phyloP scores from a whole-genome alignment of 106 monocot genomes.

The Gastrodia elata region DNA sequence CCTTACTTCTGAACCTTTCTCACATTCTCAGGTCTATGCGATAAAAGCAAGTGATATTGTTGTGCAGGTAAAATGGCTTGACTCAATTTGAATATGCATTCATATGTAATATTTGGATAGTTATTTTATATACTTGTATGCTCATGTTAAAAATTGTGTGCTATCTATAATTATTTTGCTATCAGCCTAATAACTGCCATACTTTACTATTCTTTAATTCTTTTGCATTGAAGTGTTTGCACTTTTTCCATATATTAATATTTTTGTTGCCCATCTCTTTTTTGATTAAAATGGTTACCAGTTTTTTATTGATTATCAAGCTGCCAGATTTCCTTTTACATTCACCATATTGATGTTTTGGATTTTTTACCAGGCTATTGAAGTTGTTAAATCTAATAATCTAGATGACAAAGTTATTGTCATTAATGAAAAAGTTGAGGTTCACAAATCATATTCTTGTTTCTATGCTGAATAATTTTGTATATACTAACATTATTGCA shows the following conservation, averaged over 20 bases:
- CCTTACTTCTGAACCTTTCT: background rate
- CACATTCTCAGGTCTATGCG: slow-evolving; percentile 70
- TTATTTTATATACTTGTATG: background rate
- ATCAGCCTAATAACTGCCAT: background rate
- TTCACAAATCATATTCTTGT: slow-evolving; percentile 7
- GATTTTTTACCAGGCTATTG: slow-evolving; percentile 44
- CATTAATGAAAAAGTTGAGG: slow-evolving; percentile 88
- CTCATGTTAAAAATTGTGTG: no score
- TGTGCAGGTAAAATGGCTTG: slow-evolving; percentile 41
- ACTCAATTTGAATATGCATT: background rate
- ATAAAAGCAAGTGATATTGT: slow-evolving; percentile 94
- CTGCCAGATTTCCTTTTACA: background rate
- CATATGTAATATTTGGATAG: background rate
- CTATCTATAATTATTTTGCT: background rate
- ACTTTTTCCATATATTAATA: background rate
- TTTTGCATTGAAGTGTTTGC: background rate
- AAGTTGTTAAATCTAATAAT: slow-evolving; percentile 86
- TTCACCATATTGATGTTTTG: background rate
- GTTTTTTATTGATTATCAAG: background rate
- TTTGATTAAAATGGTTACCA: background rate
- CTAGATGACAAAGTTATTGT: slow-evolving; percentile 77
- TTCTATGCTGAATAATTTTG: background rate
- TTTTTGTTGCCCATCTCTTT: background rate
- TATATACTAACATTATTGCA: no score
- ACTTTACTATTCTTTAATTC: background rate